These are phyloP conservation scores for Exidia glandulosa DNA, from an alignment of 768 basidiomycete genomes.

Conservation along the genomic window DNA sequence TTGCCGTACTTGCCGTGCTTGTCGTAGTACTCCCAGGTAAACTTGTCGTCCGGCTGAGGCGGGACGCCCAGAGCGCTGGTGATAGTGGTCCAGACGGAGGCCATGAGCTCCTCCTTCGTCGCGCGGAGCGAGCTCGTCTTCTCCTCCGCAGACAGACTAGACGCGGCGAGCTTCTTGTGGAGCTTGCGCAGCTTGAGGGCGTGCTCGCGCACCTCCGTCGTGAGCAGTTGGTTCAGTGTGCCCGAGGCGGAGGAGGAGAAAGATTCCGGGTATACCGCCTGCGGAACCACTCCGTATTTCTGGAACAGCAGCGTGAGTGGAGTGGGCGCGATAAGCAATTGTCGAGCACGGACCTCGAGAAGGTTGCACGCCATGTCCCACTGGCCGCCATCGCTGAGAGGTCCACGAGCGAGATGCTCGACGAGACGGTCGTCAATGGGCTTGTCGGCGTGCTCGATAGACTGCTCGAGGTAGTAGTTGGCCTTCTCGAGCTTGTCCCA, in stretches of 20 bases:
- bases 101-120: constrained; percentile 78
- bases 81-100: constrained; percentile 75
- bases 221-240: constrained; percentile 68
- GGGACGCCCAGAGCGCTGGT: constrained; percentile 81
- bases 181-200: constrained; percentile 68
- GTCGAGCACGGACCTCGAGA: constrained; percentile 35
- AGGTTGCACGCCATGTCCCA: constrained; percentile 85
- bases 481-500: constrained; percentile 93
- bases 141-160: constrained; percentile 22
- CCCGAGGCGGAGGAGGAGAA: constrained; percentile 65
- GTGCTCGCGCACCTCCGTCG: constrained; percentile 86
- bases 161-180: constrained; percentile 37
- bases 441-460: constrained; percentile 69
- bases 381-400: constrained; percentile 86
- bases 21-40: constrained; percentile 86
- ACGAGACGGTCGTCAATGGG: constrained; percentile 80
- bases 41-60: constrained; percentile 55
- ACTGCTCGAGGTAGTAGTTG: constrained; percentile 85
- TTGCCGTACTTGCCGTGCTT: constrained; percentile 59
- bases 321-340: neutral
- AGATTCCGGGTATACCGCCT: constrained; percentile 73
- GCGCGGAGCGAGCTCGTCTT: constrained; percentile 49
- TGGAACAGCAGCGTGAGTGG: constrained; percentile 16
- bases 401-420: constrained; percentile 59
- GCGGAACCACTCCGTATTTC: constrained; percentile 83